Evolutionary conservation across 495 filamentous ascomycete genomes (phyloP).

Genomic region (Neurospora pannonica): DNA sequence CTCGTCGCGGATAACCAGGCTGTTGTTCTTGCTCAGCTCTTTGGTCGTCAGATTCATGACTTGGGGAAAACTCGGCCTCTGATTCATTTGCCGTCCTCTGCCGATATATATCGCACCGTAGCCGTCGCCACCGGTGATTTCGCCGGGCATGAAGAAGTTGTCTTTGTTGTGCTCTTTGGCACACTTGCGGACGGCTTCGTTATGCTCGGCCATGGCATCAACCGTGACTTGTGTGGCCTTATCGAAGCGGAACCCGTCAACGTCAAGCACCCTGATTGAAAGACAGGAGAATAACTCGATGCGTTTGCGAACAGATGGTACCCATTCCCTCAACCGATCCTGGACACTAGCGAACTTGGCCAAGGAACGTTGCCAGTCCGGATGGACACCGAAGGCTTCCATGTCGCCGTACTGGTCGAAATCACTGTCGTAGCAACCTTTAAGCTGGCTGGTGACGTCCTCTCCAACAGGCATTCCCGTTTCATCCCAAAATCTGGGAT

Average conservation of each 20-base stretch:
- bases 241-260: conserved; percentile 61
- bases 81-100: conserved; percentile 46
- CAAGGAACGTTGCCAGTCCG: conserved; percentile 54
- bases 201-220: conserved; percentile 53
- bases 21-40: conserved; percentile 33
- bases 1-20: conserved; percentile 34
- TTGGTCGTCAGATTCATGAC: conserved; percentile 33
- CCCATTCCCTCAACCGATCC: conserved; percentile 66
- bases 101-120: conserved; percentile 59
- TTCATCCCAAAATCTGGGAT: conserved; percentile 59
- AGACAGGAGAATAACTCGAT: conserved; percentile 60
- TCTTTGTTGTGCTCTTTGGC: conserved; percentile 47
- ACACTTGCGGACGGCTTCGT: conserved; percentile 43
- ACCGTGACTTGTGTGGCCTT: conserved; percentile 56
- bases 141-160: conserved; percentile 58
- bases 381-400: conserved; percentile 57
- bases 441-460: conserved; percentile 34
- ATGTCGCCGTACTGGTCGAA: conserved; percentile 63
- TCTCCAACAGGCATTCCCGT: conserved; percentile 42
- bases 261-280: conserved; percentile 52
- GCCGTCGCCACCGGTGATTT: conserved; percentile 54
- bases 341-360: conserved; percentile 66
- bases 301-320: conserved; percentile 48
- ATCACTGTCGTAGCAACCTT: conserved; percentile 56
- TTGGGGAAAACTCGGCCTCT: conserved; percentile 37